These are phyloP conservation scores for Pleurotus sapidus DNA, from an alignment of 768 basidiomycete genomes.

Conservation along the genomic window DNA sequence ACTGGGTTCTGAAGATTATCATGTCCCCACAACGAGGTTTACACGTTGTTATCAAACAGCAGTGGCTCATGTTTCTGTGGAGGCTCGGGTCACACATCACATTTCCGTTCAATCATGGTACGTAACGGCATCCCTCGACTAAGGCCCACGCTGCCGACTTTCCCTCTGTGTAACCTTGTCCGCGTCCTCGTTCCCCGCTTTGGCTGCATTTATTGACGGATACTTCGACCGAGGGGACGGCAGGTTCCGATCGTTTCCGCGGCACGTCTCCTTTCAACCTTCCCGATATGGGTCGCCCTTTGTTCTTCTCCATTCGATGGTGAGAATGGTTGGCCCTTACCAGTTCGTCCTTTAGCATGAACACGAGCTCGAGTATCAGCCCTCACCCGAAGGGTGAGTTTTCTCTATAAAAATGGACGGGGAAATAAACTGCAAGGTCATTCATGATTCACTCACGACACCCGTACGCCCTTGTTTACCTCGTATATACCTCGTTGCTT, in stretches of 20 bases:
- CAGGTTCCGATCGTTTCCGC: conserved; percentile 38
- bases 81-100: background rate
- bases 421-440: conserved; percentile 6
- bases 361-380: conserved; percentile 30
- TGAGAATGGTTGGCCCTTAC: conserved; percentile 36
- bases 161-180: conserved; percentile 24
- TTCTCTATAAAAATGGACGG: conserved; percentile 44
- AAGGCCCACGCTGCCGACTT: conserved; percentile 15
- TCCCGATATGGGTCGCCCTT: conserved; percentile 49
- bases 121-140: conserved; percentile 23
- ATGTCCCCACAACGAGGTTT: conserved; percentile 7
- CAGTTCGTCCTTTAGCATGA: conserved; percentile 34
- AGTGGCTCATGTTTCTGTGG: background rate
- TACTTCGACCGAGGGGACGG: conserved; percentile 31
- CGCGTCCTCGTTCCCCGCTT: conserved; percentile 25
- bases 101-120: conserved; percentile 16
- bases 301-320: conserved; percentile 35
- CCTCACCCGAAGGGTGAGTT: conserved; percentile 35
- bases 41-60: conserved; percentile 8
- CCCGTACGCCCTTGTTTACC: conserved; percentile 6
- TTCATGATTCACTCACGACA: conserved; percentile 9
- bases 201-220: conserved; percentile 20
- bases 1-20: conserved; percentile 1
- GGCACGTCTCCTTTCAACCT: conserved; percentile 42
- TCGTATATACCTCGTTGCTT: conserved; percentile 21